A percentile compares a stretch with the other conserved stretches of the same genome.
Evolutionary conservation across 2,329 filamentous ascomycete genomes (phyloP).

Genomic region (Colletotrichum musae): DNA sequence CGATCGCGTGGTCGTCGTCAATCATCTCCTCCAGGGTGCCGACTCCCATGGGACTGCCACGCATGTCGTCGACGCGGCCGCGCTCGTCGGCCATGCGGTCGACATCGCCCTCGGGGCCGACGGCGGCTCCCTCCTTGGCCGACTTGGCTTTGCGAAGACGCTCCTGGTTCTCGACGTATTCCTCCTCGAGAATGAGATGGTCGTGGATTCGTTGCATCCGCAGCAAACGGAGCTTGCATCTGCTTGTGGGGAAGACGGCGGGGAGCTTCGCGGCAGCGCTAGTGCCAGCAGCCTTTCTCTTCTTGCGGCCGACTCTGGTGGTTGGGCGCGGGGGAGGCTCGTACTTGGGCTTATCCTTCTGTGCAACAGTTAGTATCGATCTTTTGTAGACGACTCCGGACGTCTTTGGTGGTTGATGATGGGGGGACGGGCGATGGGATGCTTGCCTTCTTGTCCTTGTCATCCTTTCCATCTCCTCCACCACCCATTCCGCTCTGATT

Average conservation of each 20-base stretch:
- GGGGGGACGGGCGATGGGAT: not conserved
- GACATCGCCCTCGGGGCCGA: slow-evolving; percentile 78
- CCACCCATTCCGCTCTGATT: slow-evolving; percentile 90
- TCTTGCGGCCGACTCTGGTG: slow-evolving; percentile 97
- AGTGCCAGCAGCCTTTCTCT: slow-evolving; percentile 94
- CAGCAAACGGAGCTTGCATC: slow-evolving; percentile 96
- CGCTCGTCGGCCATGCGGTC: slow-evolving; percentile 96
- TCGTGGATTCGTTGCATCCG: slow-evolving; percentile 99
- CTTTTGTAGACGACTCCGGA: not conserved
- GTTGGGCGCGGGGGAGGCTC: slow-evolving; percentile 97
- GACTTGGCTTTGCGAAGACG: slow-evolving; percentile 92
- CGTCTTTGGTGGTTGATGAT: slow-evolving; percentile 3
- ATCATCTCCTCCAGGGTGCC: slow-evolving; percentile 99
- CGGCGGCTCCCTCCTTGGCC: slow-evolving; percentile 77
- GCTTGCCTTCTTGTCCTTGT: slow-evolving; percentile 93
- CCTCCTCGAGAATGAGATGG: slow-evolving; percentile 95
- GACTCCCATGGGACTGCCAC: slow-evolving; percentile 98
- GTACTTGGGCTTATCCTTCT: slow-evolving; percentile 99
- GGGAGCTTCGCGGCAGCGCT: slow-evolving; percentile 97
- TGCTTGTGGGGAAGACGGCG: slow-evolving; percentile 91
- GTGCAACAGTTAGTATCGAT: slow-evolving; percentile 40
- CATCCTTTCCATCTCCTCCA: slow-evolving; percentile 82
- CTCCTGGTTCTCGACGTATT: slow-evolving; percentile 99
- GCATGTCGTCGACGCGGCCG: slow-evolving; percentile 96
- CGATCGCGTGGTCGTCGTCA: slow-evolving; percentile 98